A percentile compares a stretch with the other conserved stretches of the same genome.
phyloP scores from a whole-genome alignment of 2,329 filamentous ascomycete genomes.

The Ophiostoma perfectum region DNA sequence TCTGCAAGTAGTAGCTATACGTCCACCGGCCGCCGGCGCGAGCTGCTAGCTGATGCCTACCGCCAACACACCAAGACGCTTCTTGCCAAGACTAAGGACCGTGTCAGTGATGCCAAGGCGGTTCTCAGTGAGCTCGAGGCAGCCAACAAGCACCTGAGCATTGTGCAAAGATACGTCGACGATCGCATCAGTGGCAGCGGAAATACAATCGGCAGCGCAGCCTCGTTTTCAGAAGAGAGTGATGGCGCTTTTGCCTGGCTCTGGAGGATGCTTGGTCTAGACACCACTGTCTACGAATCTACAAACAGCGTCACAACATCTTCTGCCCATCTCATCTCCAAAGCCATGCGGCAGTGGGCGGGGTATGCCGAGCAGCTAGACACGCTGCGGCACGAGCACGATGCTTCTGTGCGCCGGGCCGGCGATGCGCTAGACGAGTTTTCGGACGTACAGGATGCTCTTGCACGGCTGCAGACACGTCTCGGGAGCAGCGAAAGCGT shows the following conservation, averaged over 20 bases:
- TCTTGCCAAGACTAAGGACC: conserved; percentile 59
- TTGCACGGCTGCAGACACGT: neutral
- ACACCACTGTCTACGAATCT: neutral
- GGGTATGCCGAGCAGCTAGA: conserved; percentile 18
- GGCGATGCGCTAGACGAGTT: conserved; percentile 21
- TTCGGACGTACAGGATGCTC: conserved; percentile 9
- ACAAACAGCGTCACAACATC: neutral
- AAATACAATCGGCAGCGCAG: neutral
- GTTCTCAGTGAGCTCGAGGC: conserved; percentile 60
- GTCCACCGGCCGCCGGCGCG: conserved; percentile 31
- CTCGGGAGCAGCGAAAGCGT: neutral
- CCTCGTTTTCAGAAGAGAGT: neutral
- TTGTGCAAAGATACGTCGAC: conserved; percentile 64
- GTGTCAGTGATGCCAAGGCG: conserved; percentile 66
- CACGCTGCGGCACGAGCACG: conserved; percentile 17
- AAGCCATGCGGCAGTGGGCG: conserved; percentile 13
- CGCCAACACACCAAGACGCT: conserved; percentile 65
- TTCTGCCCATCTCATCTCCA: too few relatives aligned
- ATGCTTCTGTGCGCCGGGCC: conserved; percentile 5
- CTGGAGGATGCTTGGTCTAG: neutral
- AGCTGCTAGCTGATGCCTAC: conserved; percentile 64
- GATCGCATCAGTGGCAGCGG: conserved; percentile 33
- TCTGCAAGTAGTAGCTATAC: conserved; percentile 20
- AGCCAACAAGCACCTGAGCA: conserved; percentile 62
- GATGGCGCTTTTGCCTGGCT: conserved; percentile 1